Percentiles rank a stretch among this genome's conserved stretches.
Evolutionary conservation across 768 basidiomycete genomes (phyloP).

Genomic region (Trichaptum fuscoviolaceum): DNA sequence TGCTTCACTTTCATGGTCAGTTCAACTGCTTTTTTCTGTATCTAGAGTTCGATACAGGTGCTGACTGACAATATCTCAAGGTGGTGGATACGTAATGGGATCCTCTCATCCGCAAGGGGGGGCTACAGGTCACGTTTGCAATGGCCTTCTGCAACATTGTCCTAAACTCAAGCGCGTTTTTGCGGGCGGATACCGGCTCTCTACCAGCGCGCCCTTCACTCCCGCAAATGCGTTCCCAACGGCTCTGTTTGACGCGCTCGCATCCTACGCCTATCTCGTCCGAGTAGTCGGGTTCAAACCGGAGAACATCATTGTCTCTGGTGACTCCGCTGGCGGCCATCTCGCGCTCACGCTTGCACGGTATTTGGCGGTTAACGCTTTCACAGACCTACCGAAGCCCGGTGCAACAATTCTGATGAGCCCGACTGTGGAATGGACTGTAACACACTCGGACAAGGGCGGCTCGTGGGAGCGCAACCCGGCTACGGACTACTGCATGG

Average conservation of each 20-base stretch:
- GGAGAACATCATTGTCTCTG: constrained; percentile 29
- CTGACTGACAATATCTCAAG: not conserved
- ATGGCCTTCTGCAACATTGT: constrained; percentile 7
- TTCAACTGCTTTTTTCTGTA: not conserved
- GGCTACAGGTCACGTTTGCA: not conserved
- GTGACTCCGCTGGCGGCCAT: constrained; percentile 37
- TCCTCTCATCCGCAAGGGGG: not conserved
- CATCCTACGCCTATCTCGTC: constrained; percentile 32
- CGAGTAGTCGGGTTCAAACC: constrained; percentile 23
- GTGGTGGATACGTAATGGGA: not conserved
- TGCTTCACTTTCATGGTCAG: constrained; percentile 15
- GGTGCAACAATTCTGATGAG: constrained; percentile 11
- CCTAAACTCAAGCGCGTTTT: constrained; percentile 9
- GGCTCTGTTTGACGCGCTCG: constrained; percentile 31
- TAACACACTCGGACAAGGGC: not conserved
- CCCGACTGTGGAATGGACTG: not conserved
- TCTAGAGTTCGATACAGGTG: not conserved
- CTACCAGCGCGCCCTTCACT: constrained; percentile 17
- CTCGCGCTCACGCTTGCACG: constrained; percentile 21
- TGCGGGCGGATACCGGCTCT: constrained; percentile 28
- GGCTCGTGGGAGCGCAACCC: not conserved
- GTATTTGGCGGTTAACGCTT: constrained; percentile 10
- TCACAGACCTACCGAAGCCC: constrained; percentile 10
- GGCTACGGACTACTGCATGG: not conserved
- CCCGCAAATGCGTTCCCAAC: constrained; percentile 29